Percentiles rank a stretch among this genome's conserved stretches.
These are phyloP conservation scores for Nemania sp. DNA, from an alignment of 2,329 filamentous ascomycete genomes.

Conservation along the genomic window DNA sequence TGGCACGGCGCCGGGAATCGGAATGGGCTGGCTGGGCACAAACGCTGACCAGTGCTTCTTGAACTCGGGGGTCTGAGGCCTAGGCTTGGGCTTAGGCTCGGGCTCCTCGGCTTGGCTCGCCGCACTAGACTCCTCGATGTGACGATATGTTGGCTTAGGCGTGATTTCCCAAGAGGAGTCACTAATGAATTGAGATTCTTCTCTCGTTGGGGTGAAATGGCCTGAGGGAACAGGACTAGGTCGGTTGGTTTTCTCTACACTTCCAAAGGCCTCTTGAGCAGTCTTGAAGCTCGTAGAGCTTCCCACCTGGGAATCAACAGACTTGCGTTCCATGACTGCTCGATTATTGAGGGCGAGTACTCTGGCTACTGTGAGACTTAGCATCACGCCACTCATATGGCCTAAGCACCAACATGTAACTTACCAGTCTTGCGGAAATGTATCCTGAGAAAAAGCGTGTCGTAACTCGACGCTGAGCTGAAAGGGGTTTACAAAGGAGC, in stretches of 20 bases:
- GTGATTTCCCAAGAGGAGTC: too few species aligned
- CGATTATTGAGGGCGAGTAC: neutral
- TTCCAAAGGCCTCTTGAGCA: neutral
- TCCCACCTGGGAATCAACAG: neutral
- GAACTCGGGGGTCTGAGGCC: neutral
- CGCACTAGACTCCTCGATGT: too few species aligned
- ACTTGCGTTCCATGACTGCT: neutral
- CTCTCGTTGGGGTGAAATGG: too few species aligned
- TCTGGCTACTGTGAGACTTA: neutral
- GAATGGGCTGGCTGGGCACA: neutral
- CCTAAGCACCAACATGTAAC: neutral
- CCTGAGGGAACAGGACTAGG: too few species aligned
- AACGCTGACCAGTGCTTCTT: neutral
- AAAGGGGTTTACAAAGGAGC: neutral
- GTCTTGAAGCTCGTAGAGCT: neutral
- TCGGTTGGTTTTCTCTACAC: too few species aligned
- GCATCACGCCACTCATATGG: neutral
- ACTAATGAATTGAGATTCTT: too few species aligned
- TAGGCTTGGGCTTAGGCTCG: too few species aligned
- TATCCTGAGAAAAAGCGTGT: neutral
- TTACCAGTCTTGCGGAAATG: conserved; percentile 1
- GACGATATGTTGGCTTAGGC: too few species aligned
- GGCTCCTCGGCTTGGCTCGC: too few species aligned
- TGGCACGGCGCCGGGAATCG: conserved; percentile 11
- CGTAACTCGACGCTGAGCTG: neutral